Evolutionary conservation across 2,329 filamentous ascomycete genomes (phyloP).

Genomic region (Monosporascus sp.): DNA sequence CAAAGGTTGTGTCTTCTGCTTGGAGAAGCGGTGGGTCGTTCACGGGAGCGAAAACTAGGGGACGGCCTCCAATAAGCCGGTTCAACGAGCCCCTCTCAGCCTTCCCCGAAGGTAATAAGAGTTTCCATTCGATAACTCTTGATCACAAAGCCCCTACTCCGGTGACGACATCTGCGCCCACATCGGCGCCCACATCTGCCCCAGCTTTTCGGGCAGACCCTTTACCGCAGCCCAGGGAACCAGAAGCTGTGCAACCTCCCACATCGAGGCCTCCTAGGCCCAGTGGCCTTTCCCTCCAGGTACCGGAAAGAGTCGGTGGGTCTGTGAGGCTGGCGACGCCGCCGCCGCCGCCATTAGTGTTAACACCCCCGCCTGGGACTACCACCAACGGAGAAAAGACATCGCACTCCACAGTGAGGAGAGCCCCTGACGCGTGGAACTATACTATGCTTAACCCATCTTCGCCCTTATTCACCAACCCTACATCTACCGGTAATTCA

Average conservation of each 20-base stretch:
- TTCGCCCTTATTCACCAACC: slow-evolving; percentile 18
- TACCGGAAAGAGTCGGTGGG: slow-evolving; percentile 55
- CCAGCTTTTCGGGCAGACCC: slow-evolving; percentile 19
- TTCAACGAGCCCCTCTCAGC: slow-evolving; percentile 61
- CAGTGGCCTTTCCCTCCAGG: slow-evolving; percentile 54
- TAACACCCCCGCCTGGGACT: slow-evolving; percentile 39
- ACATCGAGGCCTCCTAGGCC: slow-evolving; percentile 30
- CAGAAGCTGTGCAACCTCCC: slow-evolving; percentile 17
- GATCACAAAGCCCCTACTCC: slow-evolving; percentile 14
- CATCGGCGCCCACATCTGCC: slow-evolving; percentile 14
- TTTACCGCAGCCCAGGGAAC: slow-evolving; percentile 11
- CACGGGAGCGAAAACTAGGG: slow-evolving; percentile 65
- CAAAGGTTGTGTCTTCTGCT: slow-evolving; percentile 81
- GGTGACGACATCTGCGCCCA: slow-evolving; percentile 18
- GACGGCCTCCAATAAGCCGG: slow-evolving; percentile 70
- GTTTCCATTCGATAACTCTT: slow-evolving; percentile 31
- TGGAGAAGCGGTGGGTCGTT: slow-evolving; percentile 67
- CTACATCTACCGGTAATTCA: slow-evolving; percentile 10
- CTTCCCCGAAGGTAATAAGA: slow-evolving; percentile 55
- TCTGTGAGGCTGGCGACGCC: slow-evolving; percentile 59
- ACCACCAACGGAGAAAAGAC: slow-evolving; percentile 12
- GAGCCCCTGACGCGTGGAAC: slow-evolving; percentile 2
- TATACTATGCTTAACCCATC: slow-evolving; percentile 21
- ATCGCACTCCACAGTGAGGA: not conserved
- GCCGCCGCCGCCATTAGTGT: slow-evolving; percentile 44